phyloP scores from a whole-genome alignment of 805 yeast genomes.

The Candida nonsorbophila region DNA sequence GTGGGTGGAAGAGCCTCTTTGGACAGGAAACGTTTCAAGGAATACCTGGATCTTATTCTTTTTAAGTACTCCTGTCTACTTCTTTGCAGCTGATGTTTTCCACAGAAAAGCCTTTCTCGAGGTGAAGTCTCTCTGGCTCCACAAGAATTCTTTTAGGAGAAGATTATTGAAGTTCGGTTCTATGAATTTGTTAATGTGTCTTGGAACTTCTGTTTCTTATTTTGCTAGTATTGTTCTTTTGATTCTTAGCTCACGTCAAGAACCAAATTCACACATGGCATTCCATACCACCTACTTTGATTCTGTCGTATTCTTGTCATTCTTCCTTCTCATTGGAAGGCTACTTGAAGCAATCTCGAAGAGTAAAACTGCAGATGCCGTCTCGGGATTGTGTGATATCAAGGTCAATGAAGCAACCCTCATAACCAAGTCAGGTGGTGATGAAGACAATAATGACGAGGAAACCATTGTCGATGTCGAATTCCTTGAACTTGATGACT shows the following conservation, averaged over 20 bases:
- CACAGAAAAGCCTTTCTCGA: slow-evolving; percentile 64
- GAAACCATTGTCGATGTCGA: slow-evolving; percentile 30
- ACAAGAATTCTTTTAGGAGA: slow-evolving; percentile 48
- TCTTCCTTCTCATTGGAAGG: slow-evolving; percentile 68
- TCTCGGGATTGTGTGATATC: slow-evolving; percentile 46
- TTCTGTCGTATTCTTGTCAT: slow-evolving; percentile 70
- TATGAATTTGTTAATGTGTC: slow-evolving; percentile 66
- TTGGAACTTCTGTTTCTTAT: slow-evolving; percentile 72
- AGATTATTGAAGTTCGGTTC: slow-evolving; percentile 69
- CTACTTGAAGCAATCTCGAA: slow-evolving; percentile 64
- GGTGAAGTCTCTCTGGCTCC: slow-evolving; percentile 50
- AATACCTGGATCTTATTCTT: slow-evolving; percentile 62
- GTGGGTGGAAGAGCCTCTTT: slow-evolving; percentile 58
- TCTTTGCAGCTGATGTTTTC: slow-evolving; percentile 69
- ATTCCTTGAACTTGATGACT: slow-evolving; percentile 48
- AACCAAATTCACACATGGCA: slow-evolving; percentile 24
- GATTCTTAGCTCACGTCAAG: slow-evolving; percentile 36
- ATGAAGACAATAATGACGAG: slow-evolving; percentile 17
- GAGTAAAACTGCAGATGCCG: slow-evolving; percentile 60
- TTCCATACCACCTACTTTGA: slow-evolving; percentile 68
- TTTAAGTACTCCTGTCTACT: slow-evolving; percentile 67
- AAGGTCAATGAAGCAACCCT: slow-evolving; percentile 48
- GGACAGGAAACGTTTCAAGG: slow-evolving; percentile 58
- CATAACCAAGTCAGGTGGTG: slow-evolving; percentile 13
- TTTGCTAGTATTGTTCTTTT: slow-evolving; percentile 60